Evolutionary conservation across 352 stramenopile genomes (phyloP), one percentile per base, ranked within the genome.

Genomic region (Pythium aquatile): DNA sequence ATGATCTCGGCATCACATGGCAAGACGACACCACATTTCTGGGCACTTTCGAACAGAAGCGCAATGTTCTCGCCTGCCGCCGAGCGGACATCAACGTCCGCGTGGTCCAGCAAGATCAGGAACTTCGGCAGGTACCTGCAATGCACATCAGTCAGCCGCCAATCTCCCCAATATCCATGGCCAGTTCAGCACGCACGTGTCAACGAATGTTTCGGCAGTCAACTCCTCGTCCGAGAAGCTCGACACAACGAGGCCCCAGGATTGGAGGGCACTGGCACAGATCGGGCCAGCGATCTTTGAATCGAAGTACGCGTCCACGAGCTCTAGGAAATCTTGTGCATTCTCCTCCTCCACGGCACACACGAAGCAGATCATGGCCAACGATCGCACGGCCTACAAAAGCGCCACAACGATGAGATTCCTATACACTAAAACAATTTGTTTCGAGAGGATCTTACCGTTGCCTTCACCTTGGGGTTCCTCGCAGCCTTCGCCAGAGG

Each of bases 11-110:
- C 81, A 33, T 87, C 77, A 61, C 77, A 87, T 7, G 81, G 78
- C 47, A 92, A 58, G 32, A 71, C 56, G 0, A 85, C 57, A 32
- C 76, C 70, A 24, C 68, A 83, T 57, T 77, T 81, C 52, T 86
- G 72, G 0, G 78, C 69, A 14, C 68, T 82, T 72, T 96, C 85
- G 39, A 89, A 90, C 13, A 96, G 59, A 59, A 96, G 74, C 40
- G 87, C 87, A 65, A 94, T 87, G 73, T 94, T 96, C 67, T 96
- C 87, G 28, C 84, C 87, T 13, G 87, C 85, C 26, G 81, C 80
- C 11, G 85, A 88, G 17, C 87, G 84, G 16, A 93, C 85, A 13
- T 94, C 84, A 20, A 96, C 80, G 56, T 96, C 85, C 13, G 78
- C 74, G 67, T 96, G 85, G 52, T 92, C 77, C 16, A 94, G 66